phyloP scores from a whole-genome alignment of 306 rosid species.

The Castanea mollissima region DNA sequence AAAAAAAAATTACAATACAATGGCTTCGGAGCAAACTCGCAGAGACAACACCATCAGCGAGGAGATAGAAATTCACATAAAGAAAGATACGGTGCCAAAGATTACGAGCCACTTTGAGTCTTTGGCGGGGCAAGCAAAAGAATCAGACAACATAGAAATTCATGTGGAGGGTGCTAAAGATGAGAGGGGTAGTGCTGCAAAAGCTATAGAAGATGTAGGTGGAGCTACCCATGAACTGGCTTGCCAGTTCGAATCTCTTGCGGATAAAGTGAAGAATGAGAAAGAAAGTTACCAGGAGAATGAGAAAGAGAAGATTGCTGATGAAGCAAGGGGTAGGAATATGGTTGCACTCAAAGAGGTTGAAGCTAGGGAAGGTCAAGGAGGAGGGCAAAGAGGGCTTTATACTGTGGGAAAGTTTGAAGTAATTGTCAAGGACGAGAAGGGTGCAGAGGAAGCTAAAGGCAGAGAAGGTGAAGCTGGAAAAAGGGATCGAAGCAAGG shows the following conservation, averaged over 20 bases:
- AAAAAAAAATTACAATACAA: background rate
- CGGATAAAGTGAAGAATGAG: slow-evolving; percentile 31
- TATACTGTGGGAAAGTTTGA: slow-evolving; percentile 22
- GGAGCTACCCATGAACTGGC: slow-evolving; percentile 17
- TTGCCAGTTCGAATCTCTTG: slow-evolving; percentile 44
- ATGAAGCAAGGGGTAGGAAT: slow-evolving; percentile 17
- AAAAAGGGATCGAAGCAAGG: background rate
- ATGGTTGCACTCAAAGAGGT: slow-evolving; percentile 19
- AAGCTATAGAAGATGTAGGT: too few relatives aligned
- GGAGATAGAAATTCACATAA: slow-evolving; percentile 42
- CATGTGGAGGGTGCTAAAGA: too few relatives aligned
- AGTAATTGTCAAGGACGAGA: slow-evolving; percentile 13
- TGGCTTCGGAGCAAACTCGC: slow-evolving; percentile 63
- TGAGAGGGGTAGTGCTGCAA: too few relatives aligned
- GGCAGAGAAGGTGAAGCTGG: background rate
- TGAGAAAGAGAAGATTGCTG: slow-evolving; percentile 20
- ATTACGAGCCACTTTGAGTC: slow-evolving; percentile 57
- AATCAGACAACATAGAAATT: background rate
- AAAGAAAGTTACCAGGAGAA: slow-evolving; percentile 1
- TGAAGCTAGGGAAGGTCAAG: slow-evolving; percentile 5
- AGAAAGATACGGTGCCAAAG: slow-evolving; percentile 52
- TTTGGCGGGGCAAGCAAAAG: slow-evolving; percentile 32
- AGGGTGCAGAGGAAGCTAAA: slow-evolving; percentile 3
- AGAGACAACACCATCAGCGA: slow-evolving; percentile 43
- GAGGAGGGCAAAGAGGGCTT: slow-evolving; percentile 3